Conservation (phyloP, 208 protist species). For the Trypanosoma melophagium region DNA sequence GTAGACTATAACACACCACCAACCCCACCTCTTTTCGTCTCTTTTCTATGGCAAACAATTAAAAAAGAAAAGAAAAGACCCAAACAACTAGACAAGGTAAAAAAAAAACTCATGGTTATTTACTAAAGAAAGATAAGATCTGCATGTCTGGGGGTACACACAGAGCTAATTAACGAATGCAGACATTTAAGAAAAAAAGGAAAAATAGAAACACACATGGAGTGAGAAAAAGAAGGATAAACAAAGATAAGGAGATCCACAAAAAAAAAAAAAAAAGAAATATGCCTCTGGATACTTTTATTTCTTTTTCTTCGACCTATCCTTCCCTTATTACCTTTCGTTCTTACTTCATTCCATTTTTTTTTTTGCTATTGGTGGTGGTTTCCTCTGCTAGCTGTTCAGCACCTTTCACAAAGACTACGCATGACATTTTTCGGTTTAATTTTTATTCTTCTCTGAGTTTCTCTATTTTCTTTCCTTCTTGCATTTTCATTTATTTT, state of each 20-base stretch:
- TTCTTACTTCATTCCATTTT: slow-evolving; percentile 3
- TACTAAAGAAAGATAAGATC: no score
- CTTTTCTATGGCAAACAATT: no score
- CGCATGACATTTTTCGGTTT: background rate
- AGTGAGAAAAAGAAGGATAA: background rate
- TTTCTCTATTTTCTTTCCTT: no score
- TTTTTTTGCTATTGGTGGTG: slow-evolving; percentile 2
- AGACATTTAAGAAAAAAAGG: background rate
- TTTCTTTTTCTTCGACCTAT: background rate
- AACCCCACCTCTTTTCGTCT: background rate
- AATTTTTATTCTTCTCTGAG: background rate
- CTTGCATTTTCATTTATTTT: no score
- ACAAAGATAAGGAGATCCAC: background rate
- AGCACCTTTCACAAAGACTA: background rate
- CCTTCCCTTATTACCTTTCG: background rate
- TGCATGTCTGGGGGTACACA: no score
- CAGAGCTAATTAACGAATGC: no score
- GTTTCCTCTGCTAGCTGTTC: no score
- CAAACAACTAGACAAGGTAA: no score
- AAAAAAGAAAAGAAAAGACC: no score
- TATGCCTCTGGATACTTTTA: background rate
- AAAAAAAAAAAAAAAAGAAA: background rate
- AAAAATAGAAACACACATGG: background rate
- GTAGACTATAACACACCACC: no score
- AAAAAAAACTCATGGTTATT: no score